phyloP scores from a whole-genome alignment of 31 red algal species.

The Asparagopsis taxiformis region DNA sequence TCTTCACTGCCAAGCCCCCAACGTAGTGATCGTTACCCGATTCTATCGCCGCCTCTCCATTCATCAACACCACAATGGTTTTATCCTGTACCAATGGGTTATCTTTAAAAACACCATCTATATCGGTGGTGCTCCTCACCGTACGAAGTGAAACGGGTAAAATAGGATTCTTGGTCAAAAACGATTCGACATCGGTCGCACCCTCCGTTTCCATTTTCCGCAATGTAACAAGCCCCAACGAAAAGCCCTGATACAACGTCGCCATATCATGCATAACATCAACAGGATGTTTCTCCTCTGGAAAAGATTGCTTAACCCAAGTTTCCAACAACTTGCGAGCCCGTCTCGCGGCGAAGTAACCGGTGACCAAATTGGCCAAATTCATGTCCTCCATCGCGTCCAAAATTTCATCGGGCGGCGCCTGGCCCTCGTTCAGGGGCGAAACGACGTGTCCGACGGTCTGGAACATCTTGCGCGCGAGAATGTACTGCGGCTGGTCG shows the following conservation, averaged over 20 bases:
- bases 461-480: background rate
- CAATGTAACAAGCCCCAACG: no score
- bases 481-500: background rate
- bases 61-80: background rate
- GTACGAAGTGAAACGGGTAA: background rate
- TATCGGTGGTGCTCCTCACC: background rate
- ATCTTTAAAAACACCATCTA: background rate
- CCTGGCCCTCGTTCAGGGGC: background rate
- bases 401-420: background rate
- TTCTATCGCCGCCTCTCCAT: slow-evolving; percentile 1
- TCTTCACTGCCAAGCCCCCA: background rate
- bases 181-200: background rate
- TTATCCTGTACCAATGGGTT: background rate
- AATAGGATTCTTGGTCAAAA: background rate
- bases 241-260: background rate
- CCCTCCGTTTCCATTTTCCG: background rate
- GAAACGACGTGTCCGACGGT: background rate
- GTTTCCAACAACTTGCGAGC: background rate
- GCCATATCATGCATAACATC: slow-evolving; percentile 2
- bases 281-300: background rate
- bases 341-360: background rate
- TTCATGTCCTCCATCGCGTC: slow-evolving; percentile 2
- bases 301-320: background rate
- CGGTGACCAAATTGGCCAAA: background rate
- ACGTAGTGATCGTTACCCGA: background rate